phyloP scores from a whole-genome alignment of 75 land plant genomes.

The Gnetum montanum region DNA sequence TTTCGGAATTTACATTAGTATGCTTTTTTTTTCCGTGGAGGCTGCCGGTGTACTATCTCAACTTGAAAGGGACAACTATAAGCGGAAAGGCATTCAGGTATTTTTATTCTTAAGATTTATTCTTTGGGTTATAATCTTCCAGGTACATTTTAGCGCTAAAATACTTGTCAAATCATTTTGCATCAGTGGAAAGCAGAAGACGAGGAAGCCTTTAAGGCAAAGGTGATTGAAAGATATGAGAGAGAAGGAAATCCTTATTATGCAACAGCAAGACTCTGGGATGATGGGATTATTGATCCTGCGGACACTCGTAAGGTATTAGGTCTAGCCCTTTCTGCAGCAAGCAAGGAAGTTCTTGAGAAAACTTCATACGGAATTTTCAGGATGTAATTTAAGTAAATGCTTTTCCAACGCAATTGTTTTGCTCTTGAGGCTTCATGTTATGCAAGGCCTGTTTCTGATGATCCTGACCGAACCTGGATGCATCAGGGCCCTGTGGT shows the following conservation, averaged over 20 bases:
- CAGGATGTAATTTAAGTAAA: constrained; percentile 94
- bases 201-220: constrained; percentile 66
- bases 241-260: constrained; percentile 85
- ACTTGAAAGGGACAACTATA: constrained; percentile 63
- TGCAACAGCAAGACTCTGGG: constrained; percentile 96
- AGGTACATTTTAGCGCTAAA: too few relatives aligned
- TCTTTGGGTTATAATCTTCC: too few relatives aligned
- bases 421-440: too few relatives aligned
- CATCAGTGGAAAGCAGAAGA: constrained; percentile 79
- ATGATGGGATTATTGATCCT: constrained; percentile 95
- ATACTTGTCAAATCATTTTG: neutral
- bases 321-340: constrained; percentile 71
- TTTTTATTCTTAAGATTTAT: neutral
- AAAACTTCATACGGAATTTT: constrained; percentile 85
- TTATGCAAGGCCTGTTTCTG: too few relatives aligned
- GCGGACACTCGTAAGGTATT: constrained; percentile 84
- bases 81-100: constrained; percentile 69
- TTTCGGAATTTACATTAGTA: too few relatives aligned
- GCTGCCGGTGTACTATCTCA: constrained; percentile 95
- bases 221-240: constrained; percentile 79
- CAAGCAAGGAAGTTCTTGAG: constrained; percentile 39
- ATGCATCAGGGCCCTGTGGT: too few relatives aligned
- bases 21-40: too few relatives aligned
- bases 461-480: too few relatives aligned
- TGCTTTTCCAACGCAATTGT: too few relatives aligned